Evolutionary conservation across 257 asterid genomes (phyloP).

Genomic region (Salvia splendens): DNA sequence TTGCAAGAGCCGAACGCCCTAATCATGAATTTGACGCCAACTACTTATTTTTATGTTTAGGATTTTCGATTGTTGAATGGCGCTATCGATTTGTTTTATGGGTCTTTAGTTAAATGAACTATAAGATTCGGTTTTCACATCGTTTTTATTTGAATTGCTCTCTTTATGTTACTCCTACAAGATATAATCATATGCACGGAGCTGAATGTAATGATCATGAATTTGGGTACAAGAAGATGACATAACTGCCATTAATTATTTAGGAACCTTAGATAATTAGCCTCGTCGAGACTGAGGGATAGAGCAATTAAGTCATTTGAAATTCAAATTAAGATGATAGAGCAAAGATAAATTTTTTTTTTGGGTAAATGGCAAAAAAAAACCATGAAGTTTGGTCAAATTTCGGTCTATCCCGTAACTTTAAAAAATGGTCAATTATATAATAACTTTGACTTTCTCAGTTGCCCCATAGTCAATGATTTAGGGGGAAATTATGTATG

Average conservation of each 20-base stretch:
- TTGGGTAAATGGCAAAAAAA: neutral
- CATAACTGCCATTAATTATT: neutral
- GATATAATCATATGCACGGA: neutral
- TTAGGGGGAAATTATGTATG: no score
- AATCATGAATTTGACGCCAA: conserved; percentile 47
- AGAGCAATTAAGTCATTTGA: neutral
- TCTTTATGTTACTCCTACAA: no score
- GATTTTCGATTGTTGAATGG: neutral
- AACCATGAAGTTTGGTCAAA: no score
- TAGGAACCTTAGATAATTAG: neutral
- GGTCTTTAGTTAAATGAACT: no score
- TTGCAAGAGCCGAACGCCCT: conserved; percentile 38
- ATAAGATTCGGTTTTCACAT: no score
- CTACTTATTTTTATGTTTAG: conserved; percentile 15
- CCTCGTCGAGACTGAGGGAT: neutral
- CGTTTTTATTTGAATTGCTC: no score
- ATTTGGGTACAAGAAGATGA: neutral
- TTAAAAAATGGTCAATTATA: no score
- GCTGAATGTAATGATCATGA: neutral
- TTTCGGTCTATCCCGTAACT: no score
- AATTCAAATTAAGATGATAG: conserved; percentile 43
- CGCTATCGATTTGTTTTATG: no score
- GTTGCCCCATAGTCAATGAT: no score
- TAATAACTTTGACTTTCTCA: no score
- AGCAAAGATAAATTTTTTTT: no score